Evolutionary conservation across 345 rosid genomes (phyloP).

Genomic region (Kernera saxatilis): DNA sequence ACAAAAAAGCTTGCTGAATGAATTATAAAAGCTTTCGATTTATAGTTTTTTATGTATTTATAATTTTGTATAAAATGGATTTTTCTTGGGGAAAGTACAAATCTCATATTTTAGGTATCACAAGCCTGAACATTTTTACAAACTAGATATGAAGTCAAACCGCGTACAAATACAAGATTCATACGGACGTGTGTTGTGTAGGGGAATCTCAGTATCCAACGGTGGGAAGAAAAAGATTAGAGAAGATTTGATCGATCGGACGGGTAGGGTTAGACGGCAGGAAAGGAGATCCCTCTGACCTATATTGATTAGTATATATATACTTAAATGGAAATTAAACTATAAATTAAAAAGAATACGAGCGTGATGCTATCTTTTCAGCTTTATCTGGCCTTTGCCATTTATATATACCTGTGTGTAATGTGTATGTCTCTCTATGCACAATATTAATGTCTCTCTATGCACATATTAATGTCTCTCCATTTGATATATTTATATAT

Average conservation of each 20-base stretch:
- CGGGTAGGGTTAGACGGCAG: constrained; percentile 23
- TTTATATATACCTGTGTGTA: constrained; percentile 1
- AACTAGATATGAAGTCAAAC: neutral
- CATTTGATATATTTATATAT: neutral
- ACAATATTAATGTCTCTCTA: constrained; percentile 5
- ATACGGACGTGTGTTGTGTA: neutral
- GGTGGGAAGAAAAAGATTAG: neutral
- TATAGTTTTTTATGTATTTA: no score
- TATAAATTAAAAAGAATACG: neutral
- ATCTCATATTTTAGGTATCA: neutral
- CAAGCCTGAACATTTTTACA: neutral
- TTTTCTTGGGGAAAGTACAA: neutral
- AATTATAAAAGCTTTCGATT: neutral
- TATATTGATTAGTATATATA: neutral
- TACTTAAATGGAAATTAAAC: neutral
- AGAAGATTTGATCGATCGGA: constrained; percentile 15
- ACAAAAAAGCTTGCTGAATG: neutral
- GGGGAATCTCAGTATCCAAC: constrained; percentile 5
- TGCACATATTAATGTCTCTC: neutral
- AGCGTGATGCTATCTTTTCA: constrained; percentile 33
- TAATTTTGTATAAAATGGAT: neutral
- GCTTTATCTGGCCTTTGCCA: constrained; percentile 33
- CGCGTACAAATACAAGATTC: neutral
- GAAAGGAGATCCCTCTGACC: constrained; percentile 7
- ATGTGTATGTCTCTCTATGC: constrained; percentile 5